Percentiles rank a stretch among this genome's conserved stretches.
phyloP scores from a whole-genome alignment of 176 grass and related monocot species.

The Avena insularis region DNA sequence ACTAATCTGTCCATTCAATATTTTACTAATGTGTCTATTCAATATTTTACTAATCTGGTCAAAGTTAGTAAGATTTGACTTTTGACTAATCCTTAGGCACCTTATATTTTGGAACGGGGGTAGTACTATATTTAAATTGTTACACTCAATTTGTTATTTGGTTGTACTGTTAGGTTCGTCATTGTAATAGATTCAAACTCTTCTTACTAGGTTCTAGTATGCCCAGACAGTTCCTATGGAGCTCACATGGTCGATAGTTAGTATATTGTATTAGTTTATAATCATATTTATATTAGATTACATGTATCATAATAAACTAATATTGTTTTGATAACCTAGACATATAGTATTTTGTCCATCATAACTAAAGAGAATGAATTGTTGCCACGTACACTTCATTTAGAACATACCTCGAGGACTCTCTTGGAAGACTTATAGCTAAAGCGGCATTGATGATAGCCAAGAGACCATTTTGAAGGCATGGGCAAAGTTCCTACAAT shows the following conservation, averaged over 20 bases:
- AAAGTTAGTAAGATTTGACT: too few species aligned
- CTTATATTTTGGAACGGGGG: too few species aligned
- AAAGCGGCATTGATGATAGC: constrained; percentile 96
- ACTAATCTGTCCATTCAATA: too few species aligned
- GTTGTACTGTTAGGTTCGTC: neutral
- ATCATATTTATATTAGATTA: neutral
- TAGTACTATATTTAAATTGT: too few species aligned
- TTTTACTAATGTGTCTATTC: too few species aligned
- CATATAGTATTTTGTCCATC: neutral
- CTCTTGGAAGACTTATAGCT: constrained; percentile 83
- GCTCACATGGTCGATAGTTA: neutral
- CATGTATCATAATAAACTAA: constrained; percentile 15
- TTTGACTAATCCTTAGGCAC: too few species aligned
- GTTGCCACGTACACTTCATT: neutral
- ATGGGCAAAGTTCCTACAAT: constrained; percentile 81
- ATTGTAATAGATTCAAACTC: neutral
- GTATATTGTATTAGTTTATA: neutral
- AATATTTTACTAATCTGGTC: too few species aligned
- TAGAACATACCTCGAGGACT: constrained; percentile 78
- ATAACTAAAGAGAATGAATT: neutral
- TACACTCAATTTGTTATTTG: neutral
- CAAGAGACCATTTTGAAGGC: constrained; percentile 95
- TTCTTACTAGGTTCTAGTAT: neutral
- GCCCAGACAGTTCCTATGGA: neutral
- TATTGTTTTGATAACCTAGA: neutral